Percentiles rank a stretch among this genome's conserved stretches.
These are phyloP conservation scores for Euphorbia pulcherrima DNA, from an alignment of 345 rosid species.

Conservation along the genomic window DNA sequence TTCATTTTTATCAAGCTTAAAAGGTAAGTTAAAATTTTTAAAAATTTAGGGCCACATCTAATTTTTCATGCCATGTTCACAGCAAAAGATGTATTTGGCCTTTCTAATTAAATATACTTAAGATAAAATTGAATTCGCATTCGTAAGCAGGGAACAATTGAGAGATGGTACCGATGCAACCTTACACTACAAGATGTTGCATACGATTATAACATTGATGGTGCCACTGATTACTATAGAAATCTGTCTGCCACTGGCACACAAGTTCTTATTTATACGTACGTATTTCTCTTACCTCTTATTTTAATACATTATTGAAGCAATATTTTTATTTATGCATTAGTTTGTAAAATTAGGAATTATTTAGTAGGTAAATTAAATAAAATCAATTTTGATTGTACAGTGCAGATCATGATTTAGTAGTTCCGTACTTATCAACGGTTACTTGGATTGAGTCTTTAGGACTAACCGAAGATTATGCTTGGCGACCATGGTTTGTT, in stretches of 20 bases:
- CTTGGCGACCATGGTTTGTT: conserved; percentile 44
- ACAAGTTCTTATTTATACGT: conserved; percentile 35
- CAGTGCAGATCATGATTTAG: conserved; percentile 42
- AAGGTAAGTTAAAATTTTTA: too few species aligned
- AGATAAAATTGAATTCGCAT: too few species aligned
- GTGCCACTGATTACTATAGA: conserved; percentile 28
- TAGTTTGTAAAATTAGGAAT: neutral
- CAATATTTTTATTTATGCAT: neutral
- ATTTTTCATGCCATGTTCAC: too few species aligned
- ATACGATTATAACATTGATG: conserved; percentile 19
- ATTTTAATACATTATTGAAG: neutral
- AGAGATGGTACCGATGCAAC: conserved; percentile 35
- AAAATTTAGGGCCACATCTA: too few species aligned
- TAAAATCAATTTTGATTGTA: neutral
- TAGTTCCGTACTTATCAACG: conserved; percentile 31
- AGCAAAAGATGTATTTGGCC: too few species aligned
- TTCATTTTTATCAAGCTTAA: too few species aligned
- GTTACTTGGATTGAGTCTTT: conserved; percentile 30
- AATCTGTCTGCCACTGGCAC: conserved; percentile 25
- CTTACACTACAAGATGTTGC: conserved; percentile 10
- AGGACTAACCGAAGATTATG: conserved; percentile 20
- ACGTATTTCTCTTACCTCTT: conserved; percentile 11
- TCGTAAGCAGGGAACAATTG: conserved; percentile 20
- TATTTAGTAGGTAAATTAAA: neutral
- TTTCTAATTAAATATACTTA: too few species aligned